Evolutionary conservation across 306 rosid genomes (phyloP), one percentile per base, ranked within the genome.

Genomic region (Albizia julibrissin): DNA sequence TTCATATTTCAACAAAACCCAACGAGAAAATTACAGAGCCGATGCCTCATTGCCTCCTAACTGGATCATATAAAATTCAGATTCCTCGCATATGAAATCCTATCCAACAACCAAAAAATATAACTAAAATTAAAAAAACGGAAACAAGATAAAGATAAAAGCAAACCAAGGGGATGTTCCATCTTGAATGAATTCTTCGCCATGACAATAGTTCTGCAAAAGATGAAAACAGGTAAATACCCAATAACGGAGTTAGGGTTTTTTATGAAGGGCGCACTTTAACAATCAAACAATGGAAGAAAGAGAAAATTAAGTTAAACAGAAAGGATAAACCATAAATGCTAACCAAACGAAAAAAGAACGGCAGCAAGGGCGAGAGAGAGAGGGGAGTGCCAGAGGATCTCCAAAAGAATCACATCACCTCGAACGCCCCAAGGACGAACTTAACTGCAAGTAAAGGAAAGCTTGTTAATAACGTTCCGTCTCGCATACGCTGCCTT

Each of bases 121-220:
- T n/a, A 33, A 61, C 10, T 16, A 22, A 31, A 47, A 72, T 33
- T 31, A 18, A 43, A 64, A 29, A 47, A 62, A 14, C 6, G 52
- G 34, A 29, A 27, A 21, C 1, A 73, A 44, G 50, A 24, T 14
- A 65, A 22, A 61, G 33, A 34, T 27, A 27, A 14, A 31, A n/a
- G 69, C 85, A 46, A 68, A 82, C 85, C 85, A 42, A 82, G 81
- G 39, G 85, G 85, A 49, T 82, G 77, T 31, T 82, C 81, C 81
- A 76, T 76, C 81, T 75, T 82, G 81, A 82, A 82, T 16, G 81
- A 82, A 82, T 81, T 76, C 81, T 75, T 82, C 12, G 85, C 77
- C 80, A 82, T 82, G 77, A 40, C 81, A 66, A 76, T 1, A 54
- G 58, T 42, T 68, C 81, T 82, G 80, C 68, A 64, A 31, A 31